Base-by-base conservation (phyloP, 2,329 filamentous ascomycete species). In the Hypocreales sp. region DNA sequence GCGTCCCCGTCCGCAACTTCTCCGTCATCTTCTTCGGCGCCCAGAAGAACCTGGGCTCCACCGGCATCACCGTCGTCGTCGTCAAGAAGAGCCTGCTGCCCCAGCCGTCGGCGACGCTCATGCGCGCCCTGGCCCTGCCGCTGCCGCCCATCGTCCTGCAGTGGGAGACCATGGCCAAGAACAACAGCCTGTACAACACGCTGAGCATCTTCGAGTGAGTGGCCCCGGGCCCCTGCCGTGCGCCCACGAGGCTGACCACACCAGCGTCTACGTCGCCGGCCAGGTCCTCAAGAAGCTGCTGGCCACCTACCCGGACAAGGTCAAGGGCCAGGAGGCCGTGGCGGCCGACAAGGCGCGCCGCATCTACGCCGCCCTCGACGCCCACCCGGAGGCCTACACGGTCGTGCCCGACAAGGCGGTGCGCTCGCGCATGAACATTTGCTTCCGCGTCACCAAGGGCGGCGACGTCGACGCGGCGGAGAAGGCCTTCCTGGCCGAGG, bases 161-260 rank as follows among this genome's bases (percentile, higher is more conserved):
- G 37, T 95, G 87, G 46, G 76, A 83, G 35, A 83, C 71, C 0
- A 78, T 90, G 38, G 77, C 80, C 22, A 92, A 92, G 63, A 92
- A 92, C 58, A 90, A 92, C 59, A 90, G 79, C 40, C 65, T 95
- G 16, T 95, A 95, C 61, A 95, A 95, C 56, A 95, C 87, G 0
- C 60, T 95, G 8, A 86, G 82, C 44, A 92, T 95, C 44, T 93
- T 95, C 44, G 86, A 72, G 69, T 72, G 50, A 45, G 66, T 55
- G 4, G n/a, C n/a, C n/a, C n/a, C n/a, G n/a, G n/a, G n/a, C n/a
- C n/a, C n/a, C n/a, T n/a, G n/a, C n/a, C n/a, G n/a, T n/a, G n/a
- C n/a, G n/a, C n/a, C n/a, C n/a, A n/a, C n/a, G n/a, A 18, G 15
- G 20, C 26, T 31, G 20, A 26, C 16, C 10, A 9, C 12, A 14